Percentiles rank a stretch among this genome's conserved stretches.
Evolutionary conservation across 768 basidiomycete species (phyloP).

Genomic region (Calocybe indica): DNA sequence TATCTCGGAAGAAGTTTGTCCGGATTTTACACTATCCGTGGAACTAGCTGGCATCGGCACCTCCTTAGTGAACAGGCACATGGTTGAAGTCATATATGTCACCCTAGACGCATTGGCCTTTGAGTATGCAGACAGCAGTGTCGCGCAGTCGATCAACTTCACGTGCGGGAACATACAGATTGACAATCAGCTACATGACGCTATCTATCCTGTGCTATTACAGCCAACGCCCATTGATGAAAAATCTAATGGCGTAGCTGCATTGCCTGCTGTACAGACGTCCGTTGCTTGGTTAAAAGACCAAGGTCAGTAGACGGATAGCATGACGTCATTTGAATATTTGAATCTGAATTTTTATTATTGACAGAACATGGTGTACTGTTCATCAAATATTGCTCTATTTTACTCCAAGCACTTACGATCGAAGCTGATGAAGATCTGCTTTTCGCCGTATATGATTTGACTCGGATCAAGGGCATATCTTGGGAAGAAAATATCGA

Average conservation of each 20-base stretch:
- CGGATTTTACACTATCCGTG: slow-evolving; percentile 61
- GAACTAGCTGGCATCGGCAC: slow-evolving; percentile 89
- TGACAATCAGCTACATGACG: slow-evolving; percentile 97
- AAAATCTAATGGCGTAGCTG: slow-evolving; percentile 67
- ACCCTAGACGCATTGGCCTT: slow-evolving; percentile 75
- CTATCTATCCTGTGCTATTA: slow-evolving; percentile 88
- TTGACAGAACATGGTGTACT: slow-evolving; percentile 87
- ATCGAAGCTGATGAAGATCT: slow-evolving; percentile 98
- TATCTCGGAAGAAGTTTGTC: slow-evolving; percentile 64
- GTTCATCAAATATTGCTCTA: slow-evolving; percentile 97
- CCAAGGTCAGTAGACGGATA: slow-evolving; percentile 50
- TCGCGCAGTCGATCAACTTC: slow-evolving; percentile 75
- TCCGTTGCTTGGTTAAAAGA: slow-evolving; percentile 91
- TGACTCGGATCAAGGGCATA: slow-evolving; percentile 85
- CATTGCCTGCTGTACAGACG: slow-evolving; percentile 83
- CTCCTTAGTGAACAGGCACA: slow-evolving; percentile 81
- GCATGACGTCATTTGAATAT: no score
- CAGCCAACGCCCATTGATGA: slow-evolving; percentile 88
- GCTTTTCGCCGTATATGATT: slow-evolving; percentile 85
- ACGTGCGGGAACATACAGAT: slow-evolving; percentile 87
- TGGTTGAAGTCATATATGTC: slow-evolving; percentile 87
- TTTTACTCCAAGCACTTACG: slow-evolving; percentile 89
- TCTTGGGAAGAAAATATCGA: slow-evolving; percentile 78
- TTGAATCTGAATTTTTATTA: neutral
- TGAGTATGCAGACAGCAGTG: slow-evolving; percentile 75